Evolutionary conservation across 2,329 filamentous ascomycete species (phyloP), one percentile per base, ranked within the genome.

Genomic region (Pseudogymnoascus sp.): DNA sequence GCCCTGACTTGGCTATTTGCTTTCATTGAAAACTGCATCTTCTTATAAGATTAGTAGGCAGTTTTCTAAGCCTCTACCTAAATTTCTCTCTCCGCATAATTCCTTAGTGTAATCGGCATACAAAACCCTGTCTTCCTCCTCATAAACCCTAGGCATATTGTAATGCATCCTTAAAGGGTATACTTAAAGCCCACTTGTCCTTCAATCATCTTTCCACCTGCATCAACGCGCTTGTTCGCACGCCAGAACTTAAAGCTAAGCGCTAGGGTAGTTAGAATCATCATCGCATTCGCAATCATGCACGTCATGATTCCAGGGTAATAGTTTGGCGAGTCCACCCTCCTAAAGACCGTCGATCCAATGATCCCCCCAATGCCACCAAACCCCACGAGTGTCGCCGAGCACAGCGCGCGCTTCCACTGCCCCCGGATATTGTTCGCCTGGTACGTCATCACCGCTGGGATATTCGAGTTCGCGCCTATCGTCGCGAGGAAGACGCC

Each of bases 361-460:
- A 84, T 83, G 66, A 95, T 93, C 35, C 91, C 90, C 44, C 91
- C 91, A 26, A 96, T 78, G 1, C 89, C 90, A 7, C 90, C 90
- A 60, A 89, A 85, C 1, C 87, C 88, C 4, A 95, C 88, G 2
- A 93, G 81, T 0, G 87, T 88, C 1, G 90, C 89, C 64, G 85
- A 89, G 73, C 85, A 88, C 68, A 95, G 87, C 1, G 90, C 90
- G 59, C 91, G 85, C 78, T 93, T 96, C 89, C 90, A 96, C 76
- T 95, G 90, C 0, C 90, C 91, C 61, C 90, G 86, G 71, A 96
- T 87, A 75, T 95, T 95, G 77, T 93, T 93, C 40, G 90, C 89
- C 77, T 93, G 90, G 77, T 91, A 95, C 0, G 89, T 83, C 78
- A 96, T 85, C 44, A 84, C 79, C 1, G 85, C 80, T 0, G 91